Evolutionary conservation across 257 asterid genomes (phyloP), one percentile per base, ranked within the genome.

Genomic region (Solanum pennellii): DNA sequence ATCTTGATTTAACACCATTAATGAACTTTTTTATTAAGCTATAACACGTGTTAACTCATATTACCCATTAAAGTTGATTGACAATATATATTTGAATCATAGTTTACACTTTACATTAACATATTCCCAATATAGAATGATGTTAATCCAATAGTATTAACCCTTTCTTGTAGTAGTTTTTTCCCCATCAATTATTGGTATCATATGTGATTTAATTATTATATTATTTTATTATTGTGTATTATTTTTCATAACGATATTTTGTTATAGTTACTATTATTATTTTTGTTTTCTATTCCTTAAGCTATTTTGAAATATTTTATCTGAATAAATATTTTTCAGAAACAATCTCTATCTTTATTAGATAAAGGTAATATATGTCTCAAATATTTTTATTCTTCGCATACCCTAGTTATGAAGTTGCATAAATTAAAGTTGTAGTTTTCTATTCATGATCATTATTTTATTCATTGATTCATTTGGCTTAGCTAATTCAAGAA

Each of bases 1-100:
- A 65, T 80, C 77, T 76, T 86, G 88, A 88, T 86, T 88, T 91
- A 86, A 91, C 91, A 62, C 86, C 89, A 89, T 89, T 80, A 83
- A 66, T 83, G 60, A 86, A 23, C 84, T 56, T 37, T 18, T 83
- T 83, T 84, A 37, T 90, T 73, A 45, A 80, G 86, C 62, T 88
- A 42, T 21, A 25, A 15, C 14, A 29, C 27, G 71, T 23, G 82
- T 62, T 42, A 12, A 52, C 15, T 45, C 49, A 66, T 56, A 18
- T 75, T 13, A 29, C 29, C 83, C 29, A 31, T 2, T 42, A 56
- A 83, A 79, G 39, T 83, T 88, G 76, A 88, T 82, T 82, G 92
- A 82, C 73, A 83, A 87, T 52, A 52, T 6, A 52, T 21, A 35
- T 72, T 15, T 86, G 75, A 79, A 52, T 82, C 82, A 71, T 31